Base-by-base conservation (phyloP, 2,329 filamentous ascomycete genomes). In the Nannizzia gypsea region DNA sequence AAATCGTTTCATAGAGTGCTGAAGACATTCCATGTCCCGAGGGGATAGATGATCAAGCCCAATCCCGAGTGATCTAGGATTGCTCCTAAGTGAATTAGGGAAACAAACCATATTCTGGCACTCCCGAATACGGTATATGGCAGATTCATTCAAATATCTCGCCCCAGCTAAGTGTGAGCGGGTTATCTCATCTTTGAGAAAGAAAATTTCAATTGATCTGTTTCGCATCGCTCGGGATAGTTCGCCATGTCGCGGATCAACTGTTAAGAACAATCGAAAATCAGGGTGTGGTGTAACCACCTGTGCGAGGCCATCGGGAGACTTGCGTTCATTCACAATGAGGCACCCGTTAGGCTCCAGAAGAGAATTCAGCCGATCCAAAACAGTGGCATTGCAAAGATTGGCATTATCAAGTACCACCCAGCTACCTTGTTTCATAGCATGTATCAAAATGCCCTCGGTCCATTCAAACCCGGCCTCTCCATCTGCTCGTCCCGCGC, bases 161-260 rank as follows among this genome's bases (percentile, higher is more conserved):
- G 73, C 71, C n/a, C 67, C 34, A 42, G 22, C 13, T 20, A 13
- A 48, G 11, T 64, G 44, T 20, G 64, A 61, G 36, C 50, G 40
- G 34, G 62, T 56, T 17, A 61, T 59, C 17, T 63, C 52, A 11
- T 58, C 73, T 3, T 75, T 68, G 63, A 84, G 79, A 52, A 99
- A 78, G 67, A 86, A 93, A 8, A 99, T 87, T 73, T 99, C 95
- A 26, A 96, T 81, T 56, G 90, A 90, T 71, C 93, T 84, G 73
- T 99, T 99, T 60, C 95, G 82, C 93, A 99, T 99, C 0, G 93
- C 93, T 63, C 93, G 83, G 2, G 93, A 99, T 6, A 99, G 79
- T 72, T 99, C 93, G 17, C 93, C 95, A 71, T 96, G 89, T 56
- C 86, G 84, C 52, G 93, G 86, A 71, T 99, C 92, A 77, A 95